These are phyloP conservation scores for Coelastrella sp. DNA, from an alignment of 139 green algal species.

Conservation along the genomic window DNA sequence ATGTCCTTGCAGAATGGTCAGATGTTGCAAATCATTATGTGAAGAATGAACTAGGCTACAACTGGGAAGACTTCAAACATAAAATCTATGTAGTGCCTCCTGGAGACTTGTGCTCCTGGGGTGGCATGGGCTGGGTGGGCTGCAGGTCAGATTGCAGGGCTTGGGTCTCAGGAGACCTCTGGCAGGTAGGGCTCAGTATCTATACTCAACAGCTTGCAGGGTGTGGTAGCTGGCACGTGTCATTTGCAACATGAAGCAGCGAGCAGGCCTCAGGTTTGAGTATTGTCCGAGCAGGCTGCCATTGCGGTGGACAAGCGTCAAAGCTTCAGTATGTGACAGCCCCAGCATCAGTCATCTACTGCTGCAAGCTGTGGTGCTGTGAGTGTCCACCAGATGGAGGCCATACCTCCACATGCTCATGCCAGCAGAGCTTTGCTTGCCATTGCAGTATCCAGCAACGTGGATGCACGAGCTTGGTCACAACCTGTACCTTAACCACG, in stretches of 20 bases:
- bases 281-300: too few species aligned
- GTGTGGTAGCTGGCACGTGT: neutral
- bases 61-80: constrained; percentile 36
- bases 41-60: neutral
- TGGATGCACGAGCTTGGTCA: constrained; percentile 52
- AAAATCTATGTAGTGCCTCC: constrained; percentile 49
- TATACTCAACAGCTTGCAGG: neutral
- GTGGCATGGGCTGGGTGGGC: constrained; percentile 50
- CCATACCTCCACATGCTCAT: too few species aligned
- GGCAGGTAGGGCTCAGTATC: neutral
- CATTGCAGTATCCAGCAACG: constrained; percentile 1
- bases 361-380: too few species aligned
- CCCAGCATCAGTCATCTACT: too few species aligned
- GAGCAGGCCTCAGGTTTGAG: too few species aligned
- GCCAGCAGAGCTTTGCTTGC: too few species aligned
- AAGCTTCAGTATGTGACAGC: too few species aligned
- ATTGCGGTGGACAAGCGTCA: too few species aligned
- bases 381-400: too few species aligned
- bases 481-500: constrained; percentile 53
- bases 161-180: constrained; percentile 46
- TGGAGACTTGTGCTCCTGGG: constrained; percentile 46
- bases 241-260: neutral
- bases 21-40: constrained; percentile 33
- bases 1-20: constrained; percentile 1
- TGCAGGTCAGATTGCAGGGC: constrained; percentile 43